Base-by-base conservation (phyloP, 1,284 basidiomycete species). In the Prillingera fragicola region DNA sequence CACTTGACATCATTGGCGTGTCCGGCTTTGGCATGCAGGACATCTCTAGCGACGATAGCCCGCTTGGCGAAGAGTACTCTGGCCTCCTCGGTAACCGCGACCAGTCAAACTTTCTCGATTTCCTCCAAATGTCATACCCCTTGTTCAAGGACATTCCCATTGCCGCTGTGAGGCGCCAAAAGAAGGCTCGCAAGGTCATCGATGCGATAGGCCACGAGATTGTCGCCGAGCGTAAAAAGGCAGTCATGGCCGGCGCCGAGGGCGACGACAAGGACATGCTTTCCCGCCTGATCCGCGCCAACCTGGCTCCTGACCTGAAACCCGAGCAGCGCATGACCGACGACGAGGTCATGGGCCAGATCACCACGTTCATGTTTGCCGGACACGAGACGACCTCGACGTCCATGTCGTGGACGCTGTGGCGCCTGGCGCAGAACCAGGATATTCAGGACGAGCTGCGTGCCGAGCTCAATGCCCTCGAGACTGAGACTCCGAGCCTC, bases 321-420 rank as follows among this genome's bases (percentile, higher is more conserved):
- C 65, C 74, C 0, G 71, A 72, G 0, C 78, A 84, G 60, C 73
- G 74, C 18, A 77, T 88, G 74, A 77, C 78, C 10, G 77, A 80
- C 33, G 71, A 75, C 10, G 84, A 88, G 57, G 79, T 84, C 3
- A 69, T 83, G 18, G 82, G 78, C 45, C 85, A 87, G 63, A 83
- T 88, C 49, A 80, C 81, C 9, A 87, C 83, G 0, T 84, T 88
- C 62, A 63, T 69, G 51, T 48, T 68, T 2, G 67, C 69, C 1
- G 87, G 87, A 0, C 83, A 87, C 63, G 86, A 89, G 63, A 89
- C 87, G 0, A 84, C 81, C 0, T 79, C 78, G 0, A 81, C 79
- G 0, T 79, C 82, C 1, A 71, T 84, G 1, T 78, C 82, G 3
- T 90, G 85, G 85, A 78, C 77, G 43, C 70, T 87, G 1, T 83